A percentile compares a stretch with the other conserved stretches of the same genome.
Conservation (phyloP, 257 asterid genomes). For the Nicotiana otophora region DNA sequence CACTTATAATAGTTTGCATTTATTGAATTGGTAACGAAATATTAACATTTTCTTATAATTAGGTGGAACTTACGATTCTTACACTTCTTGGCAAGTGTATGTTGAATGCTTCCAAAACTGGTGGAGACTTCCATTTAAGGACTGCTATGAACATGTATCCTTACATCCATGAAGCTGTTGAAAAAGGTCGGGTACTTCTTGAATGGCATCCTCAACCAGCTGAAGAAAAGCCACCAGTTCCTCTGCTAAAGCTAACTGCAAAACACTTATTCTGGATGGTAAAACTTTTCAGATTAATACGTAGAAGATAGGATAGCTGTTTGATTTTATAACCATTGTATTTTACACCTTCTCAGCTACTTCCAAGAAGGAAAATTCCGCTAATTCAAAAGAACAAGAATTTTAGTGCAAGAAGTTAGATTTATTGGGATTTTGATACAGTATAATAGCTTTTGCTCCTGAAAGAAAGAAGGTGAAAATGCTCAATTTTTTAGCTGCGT, state of each 20-base stretch:
- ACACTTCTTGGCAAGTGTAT: conserved; percentile 89
- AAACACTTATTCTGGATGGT: background rate
- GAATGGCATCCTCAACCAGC: conserved; percentile 92
- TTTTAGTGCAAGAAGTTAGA: background rate
- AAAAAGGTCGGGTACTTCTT: conserved; percentile 63
- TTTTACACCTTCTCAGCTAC: background rate
- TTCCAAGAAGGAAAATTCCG: background rate
- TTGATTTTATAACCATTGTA: background rate
- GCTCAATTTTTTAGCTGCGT: no score
- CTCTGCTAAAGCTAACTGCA: conserved; percentile 67
- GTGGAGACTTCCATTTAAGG: conserved; percentile 96
- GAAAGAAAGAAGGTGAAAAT: no score
- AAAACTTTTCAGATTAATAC: background rate
- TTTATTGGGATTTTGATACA: background rate
- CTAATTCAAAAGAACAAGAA: background rate
- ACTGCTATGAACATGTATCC: no score
- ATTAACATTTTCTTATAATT: no score
- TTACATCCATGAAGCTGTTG: conserved; percentile 72
- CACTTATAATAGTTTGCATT: no score
- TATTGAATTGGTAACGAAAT: no score
- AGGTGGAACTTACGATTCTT: conserved; percentile 97
- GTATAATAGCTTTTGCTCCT: no score
- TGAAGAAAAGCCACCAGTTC: conserved; percentile 86
- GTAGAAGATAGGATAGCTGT: background rate
- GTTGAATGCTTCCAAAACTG: conserved; percentile 88